Evolutionary conservation across 2,329 filamentous ascomycete species (phyloP), one percentile per base, ranked within the genome.

Genomic region (Pochonia chlamydosporia): DNA sequence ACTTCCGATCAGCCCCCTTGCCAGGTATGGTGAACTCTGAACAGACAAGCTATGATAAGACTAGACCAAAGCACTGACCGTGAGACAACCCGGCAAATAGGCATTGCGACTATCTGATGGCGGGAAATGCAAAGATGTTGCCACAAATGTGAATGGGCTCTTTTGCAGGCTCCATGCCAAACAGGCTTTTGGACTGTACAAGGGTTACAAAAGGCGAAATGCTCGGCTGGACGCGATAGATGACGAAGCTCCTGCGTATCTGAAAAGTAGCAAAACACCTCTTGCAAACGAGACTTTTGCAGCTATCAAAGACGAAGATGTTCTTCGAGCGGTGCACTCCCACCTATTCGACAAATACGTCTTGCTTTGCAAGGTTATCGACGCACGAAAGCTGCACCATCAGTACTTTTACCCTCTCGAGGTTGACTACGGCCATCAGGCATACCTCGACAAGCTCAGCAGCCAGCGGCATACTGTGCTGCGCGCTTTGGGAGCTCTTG

Each of bases 71-170:
- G 33, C n/a, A 26, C 21, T 40, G 21, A 40, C 37, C 37, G 5
- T 21, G 37, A 31, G 9, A 14, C 28, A n/a, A n/a, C n/a, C n/a
- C n/a, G n/a, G 16, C 10, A 14, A 23, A 23, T 21, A 44, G 42
- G 42, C 42, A 13, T 13, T 44, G 13, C 18, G 42, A n/a, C 30
- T 44, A n/a, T 44, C 42, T 9, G 45, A 47, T 42, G 24, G 76
- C 67, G 49, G 95, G 82, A 53, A 91, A 85, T 46, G 73, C 78
- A 42, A 84, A 64, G 5, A 87, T 78, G 49, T 56, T 21, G 56
- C 56, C 18, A 59, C 58, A 9, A 48, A 57, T 10, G 53, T 55
- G 6, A 53, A 56, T 24, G 44, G 47, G 11, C 48, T 61, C 36
- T 61, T 61, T n/a, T 61, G 58, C 20, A 24, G 41, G n/a, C 52